Conservation (phyloP, 2,329 filamentous ascomycete genomes). For the Coniosporium tulheliwenetii region DNA sequence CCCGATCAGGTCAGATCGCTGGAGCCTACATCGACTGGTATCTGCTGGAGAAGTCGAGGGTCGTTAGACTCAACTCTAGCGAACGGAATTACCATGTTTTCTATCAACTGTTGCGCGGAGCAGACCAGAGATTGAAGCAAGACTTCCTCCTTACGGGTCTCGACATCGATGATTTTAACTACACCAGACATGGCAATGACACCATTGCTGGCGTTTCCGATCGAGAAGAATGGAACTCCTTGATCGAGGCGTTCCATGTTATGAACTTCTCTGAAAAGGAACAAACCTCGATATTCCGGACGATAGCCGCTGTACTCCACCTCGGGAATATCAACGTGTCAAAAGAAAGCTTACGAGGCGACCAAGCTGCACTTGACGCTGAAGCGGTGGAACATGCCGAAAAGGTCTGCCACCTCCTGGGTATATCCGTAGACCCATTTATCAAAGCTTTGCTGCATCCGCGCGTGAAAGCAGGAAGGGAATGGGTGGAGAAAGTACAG, state of each 20-base stretch:
- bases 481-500: constrained; percentile 98
- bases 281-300: constrained; percentile 67
- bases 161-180: constrained; percentile 75
- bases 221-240: constrained; percentile 69
- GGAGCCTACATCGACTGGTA: constrained; percentile 99
- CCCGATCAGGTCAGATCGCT: constrained; percentile 70
- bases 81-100: constrained; percentile 97
- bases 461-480: constrained; percentile 83
- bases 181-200: constrained; percentile 83
- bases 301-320: constrained; percentile 81
- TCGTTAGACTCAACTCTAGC: constrained; percentile 71
- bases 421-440: constrained; percentile 72
- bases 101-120: constrained; percentile 84
- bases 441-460: constrained; percentile 81
- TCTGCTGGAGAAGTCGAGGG: constrained; percentile 90
- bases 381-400: constrained; percentile 62
- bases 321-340: constrained; percentile 81
- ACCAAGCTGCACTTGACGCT: constrained; percentile 70
- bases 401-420: constrained; percentile 69
- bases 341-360: constrained; percentile 79
- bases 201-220: constrained; percentile 84
- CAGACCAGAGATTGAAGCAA: constrained; percentile 55
- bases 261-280: constrained; percentile 88
- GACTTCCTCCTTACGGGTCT: constrained; percentile 62
- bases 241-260: constrained; percentile 84